Percentiles rank a stretch among this genome's conserved stretches.
Conservation (phyloP, 306 rosid genomes). For the Luffa acutangula region DNA sequence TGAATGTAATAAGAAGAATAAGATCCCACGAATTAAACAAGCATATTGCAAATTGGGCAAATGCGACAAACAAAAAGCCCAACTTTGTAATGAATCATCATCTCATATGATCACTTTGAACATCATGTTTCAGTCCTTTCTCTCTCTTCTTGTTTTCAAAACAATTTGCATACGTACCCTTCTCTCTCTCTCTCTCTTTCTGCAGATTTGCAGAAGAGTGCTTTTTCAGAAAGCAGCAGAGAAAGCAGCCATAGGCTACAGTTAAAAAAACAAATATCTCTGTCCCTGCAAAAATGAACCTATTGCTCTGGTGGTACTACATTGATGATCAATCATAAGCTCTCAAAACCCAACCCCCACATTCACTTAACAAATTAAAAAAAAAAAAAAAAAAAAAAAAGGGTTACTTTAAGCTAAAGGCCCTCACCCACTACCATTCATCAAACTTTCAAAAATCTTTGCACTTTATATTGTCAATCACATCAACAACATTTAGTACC, state of each 20-base stretch:
- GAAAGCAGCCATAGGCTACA: slow-evolving; percentile 12
- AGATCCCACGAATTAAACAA: not conserved
- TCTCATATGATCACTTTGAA: not conserved
- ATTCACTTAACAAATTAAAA: not conserved
- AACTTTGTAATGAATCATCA: not conserved
- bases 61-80: not conserved
- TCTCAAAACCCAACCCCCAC: not conserved
- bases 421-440: not conserved
- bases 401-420: not conserved
- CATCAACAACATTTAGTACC: no score
- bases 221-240: slow-evolving; percentile 15
- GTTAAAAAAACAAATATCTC: slow-evolving; percentile 1
- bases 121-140: not conserved
- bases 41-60: not conserved
- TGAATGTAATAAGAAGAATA: not conserved
- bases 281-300: slow-evolving; percentile 11
- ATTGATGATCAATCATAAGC: slow-evolving; percentile 1
- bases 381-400: no score
- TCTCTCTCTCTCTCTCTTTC: not conserved
- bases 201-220: not conserved
- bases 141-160: not conserved
- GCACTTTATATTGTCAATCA: not conserved
- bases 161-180: not conserved
- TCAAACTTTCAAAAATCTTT: not conserved
- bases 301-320: not conserved